A percentile compares a stretch with the other conserved stretches of the same genome.
phyloP scores from a whole-genome alignment of 345 rosid species.

The Populus ilicifolia region DNA sequence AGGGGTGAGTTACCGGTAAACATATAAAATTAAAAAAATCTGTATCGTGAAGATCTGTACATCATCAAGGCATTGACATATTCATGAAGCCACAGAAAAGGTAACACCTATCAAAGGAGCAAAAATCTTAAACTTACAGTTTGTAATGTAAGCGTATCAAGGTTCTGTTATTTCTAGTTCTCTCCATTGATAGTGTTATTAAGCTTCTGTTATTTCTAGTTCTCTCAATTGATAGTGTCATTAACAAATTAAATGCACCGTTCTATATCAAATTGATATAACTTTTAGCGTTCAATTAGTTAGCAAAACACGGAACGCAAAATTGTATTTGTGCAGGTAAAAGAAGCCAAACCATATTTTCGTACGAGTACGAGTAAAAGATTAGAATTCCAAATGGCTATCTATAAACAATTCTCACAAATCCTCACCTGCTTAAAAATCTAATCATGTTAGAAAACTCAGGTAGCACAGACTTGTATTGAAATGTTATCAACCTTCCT shows the following conservation, averaged over 20 bases:
- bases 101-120: not conserved
- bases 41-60: not conserved
- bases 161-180: not conserved
- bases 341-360: not conserved
- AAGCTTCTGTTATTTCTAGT: not conserved
- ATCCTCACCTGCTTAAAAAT: not conserved
- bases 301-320: not conserved
- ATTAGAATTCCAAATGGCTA: not conserved
- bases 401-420: not conserved
- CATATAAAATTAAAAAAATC: not conserved
- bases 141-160: not conserved
- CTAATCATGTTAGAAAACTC: not conserved
- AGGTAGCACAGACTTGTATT: not conserved
- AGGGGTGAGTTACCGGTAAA: not conserved
- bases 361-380: not conserved
- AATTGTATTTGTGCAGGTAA: not conserved
- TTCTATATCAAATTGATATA: not conserved
- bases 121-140: not conserved
- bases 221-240: not conserved
- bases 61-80: not conserved
- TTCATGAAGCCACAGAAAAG: not conserved
- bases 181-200: not conserved
- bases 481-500: not conserved
- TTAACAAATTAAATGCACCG: not conserved
- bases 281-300: not conserved